Evolutionary conservation across 2,329 filamentous ascomycete genomes (phyloP).

Genomic region (Beauveria australis): DNA sequence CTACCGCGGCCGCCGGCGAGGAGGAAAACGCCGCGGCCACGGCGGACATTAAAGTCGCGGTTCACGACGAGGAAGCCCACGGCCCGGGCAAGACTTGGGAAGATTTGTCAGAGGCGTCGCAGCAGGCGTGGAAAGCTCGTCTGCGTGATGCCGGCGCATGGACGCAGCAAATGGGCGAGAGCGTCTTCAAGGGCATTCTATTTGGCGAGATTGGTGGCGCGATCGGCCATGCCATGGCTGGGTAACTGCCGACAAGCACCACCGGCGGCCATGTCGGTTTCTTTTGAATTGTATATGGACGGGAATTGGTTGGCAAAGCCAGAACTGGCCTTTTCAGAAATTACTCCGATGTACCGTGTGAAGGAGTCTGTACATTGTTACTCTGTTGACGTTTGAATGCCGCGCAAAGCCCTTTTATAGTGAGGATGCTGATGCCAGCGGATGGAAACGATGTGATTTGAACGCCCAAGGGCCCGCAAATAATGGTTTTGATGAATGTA

Average conservation of each 20-base stretch:
- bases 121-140: slow-evolving; percentile 59
- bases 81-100: slow-evolving; percentile 59
- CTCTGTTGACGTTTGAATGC: too few relatives aligned
- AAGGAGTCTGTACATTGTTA: neutral
- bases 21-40: slow-evolving; percentile 15
- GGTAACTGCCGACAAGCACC: slow-evolving; percentile 15
- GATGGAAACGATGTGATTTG: too few relatives aligned
- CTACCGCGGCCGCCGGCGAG: slow-evolving; percentile 12
- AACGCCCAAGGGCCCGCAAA: too few relatives aligned
- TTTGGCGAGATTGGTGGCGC: slow-evolving; percentile 64
- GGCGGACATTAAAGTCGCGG: slow-evolving; percentile 29
- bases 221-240: slow-evolving; percentile 45
- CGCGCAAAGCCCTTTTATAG: too few relatives aligned
- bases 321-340: neutral
- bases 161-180: slow-evolving; percentile 71
- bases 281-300: neutral
- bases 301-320: neutral
- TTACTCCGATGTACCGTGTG: neutral
- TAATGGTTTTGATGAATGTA: too few relatives aligned
- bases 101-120: slow-evolving; percentile 55
- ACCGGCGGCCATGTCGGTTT: neutral
- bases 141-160: slow-evolving; percentile 66
- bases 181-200: slow-evolving; percentile 66
- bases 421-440: too few relatives aligned
- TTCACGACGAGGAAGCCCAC: slow-evolving; percentile 39